Evolutionary conservation across 306 rosid genomes (phyloP), one percentile per base, ranked within the genome.

Genomic region (Rosa multiflora): DNA sequence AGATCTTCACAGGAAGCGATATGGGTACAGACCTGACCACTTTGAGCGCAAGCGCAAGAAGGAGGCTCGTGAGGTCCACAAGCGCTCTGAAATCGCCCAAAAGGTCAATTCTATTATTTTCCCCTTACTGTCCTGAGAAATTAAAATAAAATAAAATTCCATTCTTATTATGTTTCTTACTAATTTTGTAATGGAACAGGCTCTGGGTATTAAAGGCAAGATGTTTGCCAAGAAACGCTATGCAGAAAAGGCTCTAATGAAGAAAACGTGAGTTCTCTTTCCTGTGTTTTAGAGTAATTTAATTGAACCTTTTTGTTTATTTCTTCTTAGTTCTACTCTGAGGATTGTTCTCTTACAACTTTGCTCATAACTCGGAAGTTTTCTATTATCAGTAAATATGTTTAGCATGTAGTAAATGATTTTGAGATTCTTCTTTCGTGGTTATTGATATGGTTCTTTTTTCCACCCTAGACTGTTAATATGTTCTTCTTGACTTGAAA

Each of bases 41-140:
- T 88, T 84, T 72, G 97, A 90, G 91, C 99, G 99, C 21, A 90
- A 86, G 84, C 98, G 99, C 85, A 95, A 95, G 93, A 93, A 85
- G 78, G 90, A 81, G 69, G 99, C 99, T 76, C 99, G 99, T 77
- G 81, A 87, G 72, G 94, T 88, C 62, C 98, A 91, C 84, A 89
- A 85, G 79, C 98, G 81, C 80, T 95, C 98, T 76, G 29, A 85
- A 39, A 91, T 52, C 9, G 98, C 99, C 3, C 99, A 95, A 83
- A 93, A 90, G 92, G 99, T 95, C 17, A 2, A 8, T 20, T 56
- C 14, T 13, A 26, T 32, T 3, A 8, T 52, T 18, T 1, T 40
- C 26, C 66, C 40, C 18, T 5, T 15, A 43, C 47, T 46, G 5
- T 23, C 37, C 8, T 15, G n/a, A 29, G 42, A 32, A 32, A 32